Evolutionary conservation across 305 asterid species (phyloP).

Genomic region (Solanum hybrid): DNA sequence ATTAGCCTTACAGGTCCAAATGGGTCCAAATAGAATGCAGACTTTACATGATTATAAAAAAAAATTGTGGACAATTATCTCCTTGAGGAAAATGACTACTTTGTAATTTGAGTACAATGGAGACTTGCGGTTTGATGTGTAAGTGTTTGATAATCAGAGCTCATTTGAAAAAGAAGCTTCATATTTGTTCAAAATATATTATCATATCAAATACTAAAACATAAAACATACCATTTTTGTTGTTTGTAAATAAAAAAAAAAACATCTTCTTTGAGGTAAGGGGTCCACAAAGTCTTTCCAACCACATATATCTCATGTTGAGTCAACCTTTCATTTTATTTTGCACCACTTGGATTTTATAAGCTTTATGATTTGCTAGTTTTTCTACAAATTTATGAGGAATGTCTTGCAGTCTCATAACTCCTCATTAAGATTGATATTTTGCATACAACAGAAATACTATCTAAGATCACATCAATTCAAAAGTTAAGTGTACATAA

Average conservation of each 20-base stretch:
- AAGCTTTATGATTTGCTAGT: neutral
- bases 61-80: neutral
- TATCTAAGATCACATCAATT: neutral
- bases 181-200: neutral
- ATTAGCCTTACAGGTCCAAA: conserved; percentile 30
- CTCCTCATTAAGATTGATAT: neutral
- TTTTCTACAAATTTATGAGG: neutral
- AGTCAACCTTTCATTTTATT: neutral
- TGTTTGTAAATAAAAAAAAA: neutral
- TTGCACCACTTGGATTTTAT: neutral
- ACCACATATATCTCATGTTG: neutral
- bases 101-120: conserved; percentile 25
- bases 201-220: neutral
- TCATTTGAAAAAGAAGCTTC: neutral
- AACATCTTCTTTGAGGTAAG: neutral
- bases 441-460: neutral
- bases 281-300: neutral
- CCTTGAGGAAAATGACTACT: conserved; percentile 17
- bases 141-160: conserved; percentile 2
- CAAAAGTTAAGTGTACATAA: neutral
- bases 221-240: no score
- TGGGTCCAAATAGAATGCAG: conserved; percentile 22
- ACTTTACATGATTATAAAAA: neutral
- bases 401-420: neutral
- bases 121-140: conserved; percentile 11